phyloP scores from a whole-genome alignment of 768 basidiomycete genomes.

The Rhizopogon roseolus region DNA sequence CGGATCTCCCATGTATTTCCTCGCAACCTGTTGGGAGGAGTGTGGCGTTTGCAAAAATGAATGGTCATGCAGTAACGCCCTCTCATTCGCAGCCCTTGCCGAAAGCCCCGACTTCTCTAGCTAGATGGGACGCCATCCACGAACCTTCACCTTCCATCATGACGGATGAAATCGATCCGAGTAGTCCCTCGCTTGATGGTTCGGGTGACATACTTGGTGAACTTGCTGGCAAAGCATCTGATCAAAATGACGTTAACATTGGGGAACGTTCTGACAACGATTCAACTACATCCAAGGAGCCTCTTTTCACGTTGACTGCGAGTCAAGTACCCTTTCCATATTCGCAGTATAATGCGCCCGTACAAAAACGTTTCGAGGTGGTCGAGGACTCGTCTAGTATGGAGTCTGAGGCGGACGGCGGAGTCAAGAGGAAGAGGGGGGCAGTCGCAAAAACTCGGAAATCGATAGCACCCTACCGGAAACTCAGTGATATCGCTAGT shows the following conservation, averaged over 20 bases:
- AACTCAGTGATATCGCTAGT: conserved; percentile 46
- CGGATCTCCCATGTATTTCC: not conserved
- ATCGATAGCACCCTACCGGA: conserved; percentile 30
- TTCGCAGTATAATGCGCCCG: conserved; percentile 35
- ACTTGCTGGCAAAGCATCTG: conserved; percentile 9
- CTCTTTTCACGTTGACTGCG: conserved; percentile 48
- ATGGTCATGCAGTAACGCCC: not conserved
- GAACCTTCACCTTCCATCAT: conserved; percentile 19
- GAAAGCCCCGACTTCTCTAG: conserved; percentile 8
- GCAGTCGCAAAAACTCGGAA: conserved; percentile 8
- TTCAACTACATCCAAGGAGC: conserved; percentile 7
- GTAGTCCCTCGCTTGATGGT: conserved; percentile 19
- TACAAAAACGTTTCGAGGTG: conserved; percentile 8
- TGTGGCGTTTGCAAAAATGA: not conserved
- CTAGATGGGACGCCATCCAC: conserved; percentile 26
- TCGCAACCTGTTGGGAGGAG: not conserved
- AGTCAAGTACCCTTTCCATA: conserved; percentile 53
- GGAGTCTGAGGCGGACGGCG: conserved; percentile 34
- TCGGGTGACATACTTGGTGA: not conserved
- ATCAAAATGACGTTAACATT: conserved; percentile 2
- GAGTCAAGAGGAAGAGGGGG: conserved; percentile 18
- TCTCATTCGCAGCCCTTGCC: not conserved
- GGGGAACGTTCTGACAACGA: not conserved
- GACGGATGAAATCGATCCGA: conserved; percentile 31
- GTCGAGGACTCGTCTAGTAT: conserved; percentile 17